These are phyloP conservation scores for Aspergillus olivimuriae DNA, from an alignment of 495 filamentous ascomycete species.

Conservation along the genomic window DNA sequence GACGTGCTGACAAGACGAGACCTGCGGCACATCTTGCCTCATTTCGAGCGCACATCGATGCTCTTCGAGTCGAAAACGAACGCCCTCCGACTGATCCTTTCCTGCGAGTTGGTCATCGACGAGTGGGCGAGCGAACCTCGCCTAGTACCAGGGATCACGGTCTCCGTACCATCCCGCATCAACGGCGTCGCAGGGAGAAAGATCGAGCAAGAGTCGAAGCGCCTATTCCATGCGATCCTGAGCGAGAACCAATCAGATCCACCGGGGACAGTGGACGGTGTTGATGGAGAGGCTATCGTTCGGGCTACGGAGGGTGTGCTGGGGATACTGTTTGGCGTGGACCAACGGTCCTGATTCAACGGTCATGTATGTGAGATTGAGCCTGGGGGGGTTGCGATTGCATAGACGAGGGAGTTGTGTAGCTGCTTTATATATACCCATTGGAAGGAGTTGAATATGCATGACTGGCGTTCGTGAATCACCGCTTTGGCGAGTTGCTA, in stretches of 20 bases:
- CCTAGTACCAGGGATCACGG: constrained; percentile 27
- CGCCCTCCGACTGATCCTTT: constrained; percentile 22
- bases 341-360: constrained; percentile 1
- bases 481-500: too few species aligned
- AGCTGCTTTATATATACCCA: background rate
- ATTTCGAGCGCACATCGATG: constrained; percentile 36
- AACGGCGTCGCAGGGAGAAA: constrained; percentile 17
- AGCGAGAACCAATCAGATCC: constrained; percentile 13
- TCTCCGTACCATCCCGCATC: constrained; percentile 17
- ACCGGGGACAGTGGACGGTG: constrained; percentile 9
- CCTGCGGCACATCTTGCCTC: constrained; percentile 27
- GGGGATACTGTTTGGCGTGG: constrained; percentile 24
- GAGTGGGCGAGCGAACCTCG: constrained; percentile 39
- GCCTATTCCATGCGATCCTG: constrained; percentile 35
- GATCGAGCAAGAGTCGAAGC: constrained; percentile 33
- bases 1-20: constrained; percentile 17
- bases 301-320: constrained; percentile 31
- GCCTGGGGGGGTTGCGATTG: too few species aligned
- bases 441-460: too few species aligned
- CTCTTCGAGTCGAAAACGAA: constrained; percentile 23
- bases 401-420: too few species aligned
- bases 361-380: too few species aligned
- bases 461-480: too few species aligned
- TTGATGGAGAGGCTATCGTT: constrained; percentile 24
- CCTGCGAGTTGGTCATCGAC: constrained; percentile 28